phyloP scores from a whole-genome alignment of 495 filamentous ascomycete genomes.

The Lasiosphaeria miniovina region DNA sequence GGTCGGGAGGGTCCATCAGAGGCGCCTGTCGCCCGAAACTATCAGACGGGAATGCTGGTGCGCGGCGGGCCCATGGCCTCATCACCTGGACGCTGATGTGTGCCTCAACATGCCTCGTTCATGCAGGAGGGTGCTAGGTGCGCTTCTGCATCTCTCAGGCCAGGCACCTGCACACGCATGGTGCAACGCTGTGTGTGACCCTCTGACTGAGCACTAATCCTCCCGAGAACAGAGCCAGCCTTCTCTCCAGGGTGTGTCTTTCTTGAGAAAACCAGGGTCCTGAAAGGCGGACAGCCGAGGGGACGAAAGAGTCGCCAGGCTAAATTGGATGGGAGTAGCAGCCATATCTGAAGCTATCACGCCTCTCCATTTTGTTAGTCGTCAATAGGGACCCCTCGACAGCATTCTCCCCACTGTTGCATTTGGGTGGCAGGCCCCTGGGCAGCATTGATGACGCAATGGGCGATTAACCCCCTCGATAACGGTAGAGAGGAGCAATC shows the following conservation, averaged over 20 bases:
- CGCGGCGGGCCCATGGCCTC: conserved; percentile 8
- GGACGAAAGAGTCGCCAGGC: background rate
- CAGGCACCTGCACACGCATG: conserved; percentile 4
- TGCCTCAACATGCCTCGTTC: conserved; percentile 20
- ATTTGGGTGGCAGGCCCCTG: background rate
- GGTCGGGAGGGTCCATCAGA: background rate
- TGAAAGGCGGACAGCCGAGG: background rate
- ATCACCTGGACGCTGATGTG: conserved; percentile 16
- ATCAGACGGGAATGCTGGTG: no score
- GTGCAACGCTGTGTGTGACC: background rate
- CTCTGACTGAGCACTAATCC: conserved; percentile 11
- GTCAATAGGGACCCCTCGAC: background rate
- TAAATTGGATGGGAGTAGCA: background rate
- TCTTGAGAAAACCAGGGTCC: background rate
- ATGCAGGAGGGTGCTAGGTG: conserved; percentile 19
- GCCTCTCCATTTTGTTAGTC: background rate
- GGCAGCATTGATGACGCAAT: conserved; percentile 14
- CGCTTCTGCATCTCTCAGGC: background rate
- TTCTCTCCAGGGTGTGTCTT: background rate
- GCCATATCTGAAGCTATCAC: background rate
- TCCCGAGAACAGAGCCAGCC: conserved; percentile 13
- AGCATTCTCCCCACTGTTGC: background rate
- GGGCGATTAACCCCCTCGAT: conserved; percentile 8
- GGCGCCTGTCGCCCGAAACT: background rate
- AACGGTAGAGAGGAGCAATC: conserved; percentile 1